A percentile compares a stretch with the other conserved stretches of the same genome.
Conservation (phyloP, 371 early-diverging fungal genomes). For the Zychaea mexicana region DNA sequence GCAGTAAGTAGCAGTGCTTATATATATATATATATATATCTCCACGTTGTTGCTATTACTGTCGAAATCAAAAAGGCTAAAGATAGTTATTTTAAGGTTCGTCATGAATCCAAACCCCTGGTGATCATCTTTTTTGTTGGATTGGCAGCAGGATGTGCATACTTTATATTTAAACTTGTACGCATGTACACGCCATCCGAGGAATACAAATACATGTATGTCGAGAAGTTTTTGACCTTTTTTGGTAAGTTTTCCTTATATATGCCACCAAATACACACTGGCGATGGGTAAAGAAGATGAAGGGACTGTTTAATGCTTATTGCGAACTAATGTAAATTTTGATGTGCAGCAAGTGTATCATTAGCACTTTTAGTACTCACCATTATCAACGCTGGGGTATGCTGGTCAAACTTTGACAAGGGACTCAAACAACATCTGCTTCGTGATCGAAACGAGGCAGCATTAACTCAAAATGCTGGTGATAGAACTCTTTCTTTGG, state of each 20-base stretch:
- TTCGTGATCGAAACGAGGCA: constrained; percentile 19
- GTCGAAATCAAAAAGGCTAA: too few species aligned
- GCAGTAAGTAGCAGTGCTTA: constrained; percentile 51
- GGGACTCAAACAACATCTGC: constrained; percentile 66
- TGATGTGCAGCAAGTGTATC: constrained; percentile 60
- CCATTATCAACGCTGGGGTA: constrained; percentile 66
- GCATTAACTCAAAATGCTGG: constrained; percentile 18
- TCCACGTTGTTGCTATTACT: background rate
- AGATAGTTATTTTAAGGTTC: too few species aligned
- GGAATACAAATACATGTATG: constrained; percentile 58
- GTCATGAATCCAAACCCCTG: constrained; percentile 46
- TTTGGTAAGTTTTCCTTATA: constrained; percentile 62
- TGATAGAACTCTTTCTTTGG: constrained; percentile 31
- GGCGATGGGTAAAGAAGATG: too few species aligned
- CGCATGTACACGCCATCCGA: constrained; percentile 76
- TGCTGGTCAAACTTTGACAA: constrained; percentile 84
- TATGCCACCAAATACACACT: too few species aligned
- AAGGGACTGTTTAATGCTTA: too few species aligned
- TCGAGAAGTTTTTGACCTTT: constrained; percentile 81
- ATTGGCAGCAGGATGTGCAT: constrained; percentile 70
- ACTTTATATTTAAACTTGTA: constrained; percentile 85
- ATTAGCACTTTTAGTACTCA: constrained; percentile 66
- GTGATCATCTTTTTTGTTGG: constrained; percentile 73
- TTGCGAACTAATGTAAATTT: background rate
- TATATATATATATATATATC: background rate